These are phyloP conservation scores for Ganoderma resinaceum DNA, from an alignment of 1,284 basidiomycete genomes.

Conservation along the genomic window DNA sequence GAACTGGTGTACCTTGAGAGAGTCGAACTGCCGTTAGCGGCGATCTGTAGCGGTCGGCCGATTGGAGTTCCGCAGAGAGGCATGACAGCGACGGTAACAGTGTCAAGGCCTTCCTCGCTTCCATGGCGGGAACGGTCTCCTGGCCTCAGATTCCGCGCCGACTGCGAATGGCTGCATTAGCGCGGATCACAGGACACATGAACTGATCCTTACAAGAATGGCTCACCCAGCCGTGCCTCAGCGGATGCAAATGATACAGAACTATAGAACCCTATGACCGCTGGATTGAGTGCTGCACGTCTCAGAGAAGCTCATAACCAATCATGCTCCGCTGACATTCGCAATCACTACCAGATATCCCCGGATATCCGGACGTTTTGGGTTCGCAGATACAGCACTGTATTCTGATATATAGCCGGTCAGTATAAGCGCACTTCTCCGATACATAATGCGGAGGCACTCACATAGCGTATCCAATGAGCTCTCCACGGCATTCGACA, in stretches of 20 bases:
- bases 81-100: not conserved
- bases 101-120: slow-evolving; percentile 3
- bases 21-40: not conserved
- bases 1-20: slow-evolving; percentile 1
- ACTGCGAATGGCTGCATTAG: not conserved
- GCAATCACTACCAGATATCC: slow-evolving; percentile 5
- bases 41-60: slow-evolving; percentile 1
- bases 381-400: not conserved
- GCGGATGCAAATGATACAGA: not conserved
- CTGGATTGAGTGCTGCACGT: not conserved
- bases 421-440: not conserved
- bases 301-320: not conserved
- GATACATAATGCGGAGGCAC: not conserved
- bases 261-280: not conserved
- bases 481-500: not conserved
- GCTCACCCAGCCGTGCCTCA: not conserved
- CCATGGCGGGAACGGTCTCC: not conserved
- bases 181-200: not conserved
- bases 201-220: not conserved
- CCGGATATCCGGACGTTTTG: not conserved
- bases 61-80: not conserved
- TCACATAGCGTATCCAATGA: not conserved
- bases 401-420: not conserved
- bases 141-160: not conserved
- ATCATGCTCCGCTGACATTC: slow-evolving; percentile 1